Evolutionary conservation across 768 basidiomycete species (phyloP), one percentile per base, ranked within the genome.

Genomic region (Boletus barrowsii): DNA sequence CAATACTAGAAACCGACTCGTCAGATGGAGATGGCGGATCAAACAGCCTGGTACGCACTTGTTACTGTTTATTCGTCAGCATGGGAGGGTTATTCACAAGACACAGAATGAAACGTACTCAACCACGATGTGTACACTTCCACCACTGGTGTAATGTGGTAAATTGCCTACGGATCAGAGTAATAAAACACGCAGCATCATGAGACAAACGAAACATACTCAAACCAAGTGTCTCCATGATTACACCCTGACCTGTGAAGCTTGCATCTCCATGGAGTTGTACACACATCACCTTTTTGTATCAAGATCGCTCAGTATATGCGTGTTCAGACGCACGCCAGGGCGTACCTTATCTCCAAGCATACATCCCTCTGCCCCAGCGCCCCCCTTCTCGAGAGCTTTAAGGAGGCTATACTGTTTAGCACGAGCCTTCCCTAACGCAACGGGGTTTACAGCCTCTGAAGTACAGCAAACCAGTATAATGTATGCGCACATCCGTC

Each of bases 261-360:
- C 88, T 91, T 1, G 90, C 93, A 68, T 97, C 94, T 3, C 94
- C 94, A 58, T 96, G 94, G 44, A 97, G 70, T 62, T 94, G 91
- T 0, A 96, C 86, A 57, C 88, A 93, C 83, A 96, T 86, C 3
- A 87, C 94, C 62, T 78, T 81, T 67, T 86, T 84, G 50, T 8
- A 11, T 14, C 13, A 48, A 17, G 3, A 71, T 57, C 62, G 58
- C 47, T 46, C 17, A n/a, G 48, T 39, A 47, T 22, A 42, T 3
- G 29, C 13, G 9, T 17, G 22, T 20, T n/a, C 14, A 35, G 14
- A 50, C 10, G 22, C 7, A 15, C 0, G 18, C n/a, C 22, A 14
- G 22, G 13, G 18, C 50, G n/a, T 32, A 68, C 68, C 60, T 71
- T 69, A 29, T 72, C 70, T 29, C 68, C 68, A 4, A 70, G 68